Percentiles rank a stretch among this genome's conserved stretches.
Conservation (phyloP, 805 yeast species). For the Hanseniaspora singularis region DNA sequence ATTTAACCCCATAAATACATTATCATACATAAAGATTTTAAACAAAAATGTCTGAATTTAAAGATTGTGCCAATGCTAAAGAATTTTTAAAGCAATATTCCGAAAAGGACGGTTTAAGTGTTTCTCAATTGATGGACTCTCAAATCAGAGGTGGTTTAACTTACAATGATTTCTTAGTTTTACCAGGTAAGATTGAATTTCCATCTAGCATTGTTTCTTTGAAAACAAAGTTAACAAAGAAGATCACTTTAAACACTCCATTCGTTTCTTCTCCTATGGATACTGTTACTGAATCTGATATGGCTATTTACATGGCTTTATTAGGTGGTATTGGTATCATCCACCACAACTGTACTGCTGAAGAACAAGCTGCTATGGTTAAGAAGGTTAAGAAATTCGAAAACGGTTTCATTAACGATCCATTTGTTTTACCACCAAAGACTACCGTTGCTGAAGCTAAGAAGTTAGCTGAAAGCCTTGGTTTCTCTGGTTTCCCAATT, state of each 20-base stretch:
- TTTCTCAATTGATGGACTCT: conserved; percentile 79
- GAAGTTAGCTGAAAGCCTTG: conserved; percentile 54
- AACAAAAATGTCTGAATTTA: conserved; percentile 18
- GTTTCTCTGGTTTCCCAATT: conserved; percentile 97
- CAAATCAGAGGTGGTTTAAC: conserved; percentile 87
- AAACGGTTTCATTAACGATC: conserved; percentile 94
- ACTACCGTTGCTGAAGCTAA: conserved; percentile 73
- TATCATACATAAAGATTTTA: background rate
- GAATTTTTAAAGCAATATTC: conserved; percentile 53
- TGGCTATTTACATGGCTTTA: conserved; percentile 98
- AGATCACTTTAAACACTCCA: conserved; percentile 83
- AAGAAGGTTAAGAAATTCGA: conserved; percentile 91
- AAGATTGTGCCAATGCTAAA: conserved; percentile 50
- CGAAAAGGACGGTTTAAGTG: conserved; percentile 73
- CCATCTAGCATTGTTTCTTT: conserved; percentile 66
- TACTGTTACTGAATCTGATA: conserved; percentile 91
- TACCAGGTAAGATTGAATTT: conserved; percentile 89
- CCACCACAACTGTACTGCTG: conserved; percentile 93
- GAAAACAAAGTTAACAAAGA: conserved; percentile 82
- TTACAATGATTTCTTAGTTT: conserved; percentile 86
- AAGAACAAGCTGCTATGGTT: conserved; percentile 98
- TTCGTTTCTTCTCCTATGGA: conserved; percentile 99
- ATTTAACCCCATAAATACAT: background rate
- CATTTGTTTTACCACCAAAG: conserved; percentile 69
- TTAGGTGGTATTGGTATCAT: conserved; percentile 98